Base-by-base conservation (phyloP, 148 eudicot genomes). In the Polygonum aviculare region DNA sequence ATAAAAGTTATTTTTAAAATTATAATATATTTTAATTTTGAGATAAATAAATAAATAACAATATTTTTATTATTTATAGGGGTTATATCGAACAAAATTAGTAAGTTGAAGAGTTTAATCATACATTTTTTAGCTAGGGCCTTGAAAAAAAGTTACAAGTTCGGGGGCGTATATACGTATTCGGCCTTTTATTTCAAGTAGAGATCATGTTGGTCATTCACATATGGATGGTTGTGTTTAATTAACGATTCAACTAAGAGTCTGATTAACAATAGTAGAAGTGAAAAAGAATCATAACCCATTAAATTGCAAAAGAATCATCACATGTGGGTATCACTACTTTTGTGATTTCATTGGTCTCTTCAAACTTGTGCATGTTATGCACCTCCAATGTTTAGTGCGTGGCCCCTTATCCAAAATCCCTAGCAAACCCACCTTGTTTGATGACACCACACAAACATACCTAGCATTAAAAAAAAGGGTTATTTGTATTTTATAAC, bases 371-470 rank as follows among this genome's bases (percentile, higher is more conserved):
- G 85, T 18, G 85, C 77, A 41, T 86, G 90, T 81, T 44, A 91
- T 75, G 80, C 88, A 83, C 78, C 88, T 88, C 97, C 98, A 87
- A 35, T 79, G 88, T 73, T 87, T 88, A 38, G 81, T 80, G n/a
- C 77, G 81, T 44, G 93, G 91, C 38, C 87, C 88, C 83, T 80
- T 87, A 77, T 91, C 97, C 85, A 93, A 79, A 40, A 93, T 91
- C 84, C 85, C 73, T 73, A 86, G 80, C 87, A 93, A 80, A 67
- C 98, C 98, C 38, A 77, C 85, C 74, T 84, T 90, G 74, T 81
- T 81, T 7, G 87, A 73, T 21, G 91, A 82, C 82, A 84, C 45
- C 19, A 89, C 97, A 65, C 82, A 90, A 80, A 78, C 85, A 73
- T 84, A 90, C 90, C 98, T 94, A 69, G 9, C 12, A 69, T 16